Percentiles rank a stretch among this genome's conserved stretches.
Evolutionary conservation across 768 basidiomycete species (phyloP).

Genomic region (Clitopilus hobsonii): DNA sequence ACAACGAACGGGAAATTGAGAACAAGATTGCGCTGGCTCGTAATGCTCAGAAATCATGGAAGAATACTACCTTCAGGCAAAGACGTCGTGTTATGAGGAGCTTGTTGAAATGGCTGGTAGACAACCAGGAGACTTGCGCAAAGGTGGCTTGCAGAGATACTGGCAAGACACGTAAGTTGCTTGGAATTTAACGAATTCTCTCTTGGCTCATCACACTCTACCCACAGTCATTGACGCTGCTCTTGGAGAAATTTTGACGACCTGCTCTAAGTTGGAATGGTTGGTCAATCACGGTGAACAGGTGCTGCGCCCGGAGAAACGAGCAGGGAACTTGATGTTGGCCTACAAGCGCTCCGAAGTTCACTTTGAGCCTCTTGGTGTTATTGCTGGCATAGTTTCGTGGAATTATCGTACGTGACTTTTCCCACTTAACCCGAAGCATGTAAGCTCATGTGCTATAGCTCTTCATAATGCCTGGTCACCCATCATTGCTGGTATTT

Average conservation of each 20-base stretch:
- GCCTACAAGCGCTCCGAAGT: constrained; percentile 76
- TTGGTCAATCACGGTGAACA: constrained; percentile 81
- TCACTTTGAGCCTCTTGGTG: constrained; percentile 87
- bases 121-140: constrained; percentile 84
- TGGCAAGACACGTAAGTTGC: constrained; percentile 82
- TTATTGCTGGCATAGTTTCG: constrained; percentile 88
- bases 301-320: constrained; percentile 65
- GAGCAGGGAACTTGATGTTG: constrained; percentile 63
- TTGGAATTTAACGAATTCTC: background rate
- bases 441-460: constrained; percentile 18
- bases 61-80: constrained; percentile 68
- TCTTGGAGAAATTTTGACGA: constrained; percentile 92
- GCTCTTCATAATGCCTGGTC: constrained; percentile 94
- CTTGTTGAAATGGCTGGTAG: constrained; percentile 87
- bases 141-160: constrained; percentile 90
- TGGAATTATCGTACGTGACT: constrained; percentile 81
- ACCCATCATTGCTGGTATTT: constrained; percentile 86
- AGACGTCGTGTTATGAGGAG: constrained; percentile 82
- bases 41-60: constrained; percentile 71
- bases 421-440: background rate
- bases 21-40: constrained; percentile 65
- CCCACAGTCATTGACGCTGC: constrained; percentile 86
- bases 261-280: constrained; percentile 93
- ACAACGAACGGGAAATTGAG: constrained; percentile 66
- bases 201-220: background rate